phyloP scores from a whole-genome alignment of 768 basidiomycete genomes.

The Atractiella rhizophila region DNA sequence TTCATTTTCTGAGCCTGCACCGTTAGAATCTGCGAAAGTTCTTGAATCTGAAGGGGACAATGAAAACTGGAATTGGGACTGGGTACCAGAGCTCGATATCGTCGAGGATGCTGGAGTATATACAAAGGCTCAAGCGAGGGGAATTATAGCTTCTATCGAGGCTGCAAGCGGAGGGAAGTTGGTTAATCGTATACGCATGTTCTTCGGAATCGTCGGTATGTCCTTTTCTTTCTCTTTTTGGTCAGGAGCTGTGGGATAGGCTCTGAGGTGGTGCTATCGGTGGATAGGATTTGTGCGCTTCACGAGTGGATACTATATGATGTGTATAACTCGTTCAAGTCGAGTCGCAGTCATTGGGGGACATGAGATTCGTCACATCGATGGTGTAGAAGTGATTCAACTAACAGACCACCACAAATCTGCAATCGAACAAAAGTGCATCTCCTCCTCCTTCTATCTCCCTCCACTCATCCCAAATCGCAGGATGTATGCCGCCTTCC shows the following conservation, averaged over 20 bases:
- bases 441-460: slow-evolving; percentile 13
- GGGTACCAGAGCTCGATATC: slow-evolving; percentile 31
- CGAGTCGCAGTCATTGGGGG: slow-evolving; percentile 84
- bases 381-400: slow-evolving; percentile 59
- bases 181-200: slow-evolving; percentile 40
- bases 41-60: slow-evolving; percentile 1
- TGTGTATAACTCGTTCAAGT: slow-evolving; percentile 65
- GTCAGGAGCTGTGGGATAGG: background rate
- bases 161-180: slow-evolving; percentile 93
- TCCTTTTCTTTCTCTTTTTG: background rate
- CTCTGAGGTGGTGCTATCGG: background rate
- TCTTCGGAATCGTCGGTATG: slow-evolving; percentile 61
- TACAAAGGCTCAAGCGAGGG: slow-evolving; percentile 48
- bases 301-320: slow-evolving; percentile 88
- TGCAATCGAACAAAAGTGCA: slow-evolving; percentile 69
- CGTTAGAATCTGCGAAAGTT: too few relatives aligned
- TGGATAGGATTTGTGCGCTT: slow-evolving; percentile 63
- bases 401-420: slow-evolving; percentile 54
- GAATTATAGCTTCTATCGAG: slow-evolving; percentile 76
- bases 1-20: too few relatives aligned
- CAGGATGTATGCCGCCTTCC: slow-evolving; percentile 63
- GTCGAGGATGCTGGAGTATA: slow-evolving; percentile 76
- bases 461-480: background rate
- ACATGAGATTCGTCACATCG: slow-evolving; percentile 88
- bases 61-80: background rate